Conservation (phyloP, 345 rosid species). For the Corchorus capsularis region DNA sequence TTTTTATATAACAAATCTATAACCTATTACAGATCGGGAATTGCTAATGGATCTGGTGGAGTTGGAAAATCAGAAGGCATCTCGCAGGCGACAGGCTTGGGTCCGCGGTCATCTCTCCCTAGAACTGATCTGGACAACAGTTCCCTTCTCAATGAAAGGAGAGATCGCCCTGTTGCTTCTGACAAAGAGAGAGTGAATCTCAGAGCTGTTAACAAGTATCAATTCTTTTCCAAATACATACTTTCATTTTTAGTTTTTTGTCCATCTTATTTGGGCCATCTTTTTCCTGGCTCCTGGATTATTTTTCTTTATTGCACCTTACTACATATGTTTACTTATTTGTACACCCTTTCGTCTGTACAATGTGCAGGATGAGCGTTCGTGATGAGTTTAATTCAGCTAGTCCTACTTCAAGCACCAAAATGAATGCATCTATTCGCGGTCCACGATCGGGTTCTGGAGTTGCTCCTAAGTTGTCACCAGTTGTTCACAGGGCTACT, state of each 20-base stretch:
- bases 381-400: constrained; percentile 73
- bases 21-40: constrained; percentile 62
- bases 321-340: background rate
- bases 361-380: constrained; percentile 57
- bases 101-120: constrained; percentile 59
- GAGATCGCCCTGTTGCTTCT: constrained; percentile 68
- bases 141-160: constrained; percentile 65
- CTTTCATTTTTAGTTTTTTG: constrained; percentile 19
- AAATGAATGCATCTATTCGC: constrained; percentile 59
- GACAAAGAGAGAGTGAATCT: constrained; percentile 82
- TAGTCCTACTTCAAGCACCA: constrained; percentile 67
- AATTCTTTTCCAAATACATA: constrained; percentile 18
- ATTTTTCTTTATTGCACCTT: constrained; percentile 3
- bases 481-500: constrained; percentile 59
- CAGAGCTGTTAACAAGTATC: constrained; percentile 82
- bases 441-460: constrained; percentile 80
- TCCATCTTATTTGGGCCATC: background rate
- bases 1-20: constrained; percentile 22
- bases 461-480: constrained; percentile 63
- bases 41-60: constrained; percentile 61
- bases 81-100: constrained; percentile 60
- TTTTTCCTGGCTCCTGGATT: background rate
- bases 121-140: constrained; percentile 65
- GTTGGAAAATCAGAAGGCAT: constrained; percentile 71
- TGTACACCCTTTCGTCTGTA: constrained; percentile 9